A percentile compares a stretch with the other conserved stretches of the same genome.
phyloP scores from a whole-genome alignment of 305 asterid genomes.

The Fraxinus velutina region DNA sequence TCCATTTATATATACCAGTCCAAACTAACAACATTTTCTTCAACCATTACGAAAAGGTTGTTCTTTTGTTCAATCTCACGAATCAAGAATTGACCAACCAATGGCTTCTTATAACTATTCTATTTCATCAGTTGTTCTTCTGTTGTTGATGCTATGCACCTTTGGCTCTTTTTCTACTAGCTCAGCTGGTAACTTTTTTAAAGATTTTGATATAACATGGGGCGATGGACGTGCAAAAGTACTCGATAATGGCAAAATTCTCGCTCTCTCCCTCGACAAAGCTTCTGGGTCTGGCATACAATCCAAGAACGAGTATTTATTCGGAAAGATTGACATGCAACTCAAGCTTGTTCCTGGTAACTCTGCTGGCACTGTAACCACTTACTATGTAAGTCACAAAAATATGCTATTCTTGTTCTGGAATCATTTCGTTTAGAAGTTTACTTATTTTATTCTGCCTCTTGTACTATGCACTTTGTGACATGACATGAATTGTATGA shows the following conservation, averaged over 20 bases:
- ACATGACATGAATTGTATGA: not conserved
- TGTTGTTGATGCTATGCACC: not conserved
- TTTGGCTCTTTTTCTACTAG: constrained; percentile 8
- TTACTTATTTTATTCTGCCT: not conserved
- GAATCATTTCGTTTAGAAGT: not conserved
- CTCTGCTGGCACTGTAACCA: constrained; percentile 71
- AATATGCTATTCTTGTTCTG: not conserved
- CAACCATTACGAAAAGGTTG: not conserved
- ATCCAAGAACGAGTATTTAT: constrained; percentile 49
- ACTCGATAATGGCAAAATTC: constrained; percentile 47
- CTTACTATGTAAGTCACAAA: constrained; percentile 41
- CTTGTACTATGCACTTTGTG: not conserved
- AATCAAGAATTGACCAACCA: not conserved
- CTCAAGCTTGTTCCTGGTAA: constrained; percentile 62
- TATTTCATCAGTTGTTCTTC: not conserved
- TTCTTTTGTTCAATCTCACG: not conserved
- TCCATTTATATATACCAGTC: constrained; percentile 12
- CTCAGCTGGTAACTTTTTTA: constrained; percentile 27
- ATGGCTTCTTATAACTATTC: constrained; percentile 13
- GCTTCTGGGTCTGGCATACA: constrained; percentile 58
- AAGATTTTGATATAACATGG: constrained; percentile 58
- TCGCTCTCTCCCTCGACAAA: constrained; percentile 47
- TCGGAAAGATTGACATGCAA: constrained; percentile 57
- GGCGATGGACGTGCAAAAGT: constrained; percentile 54
- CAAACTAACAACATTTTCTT: constrained; percentile 8